Evolutionary conservation across 176 grass and related monocot species (phyloP).

Genomic region (Tillandsia fasciculata): DNA sequence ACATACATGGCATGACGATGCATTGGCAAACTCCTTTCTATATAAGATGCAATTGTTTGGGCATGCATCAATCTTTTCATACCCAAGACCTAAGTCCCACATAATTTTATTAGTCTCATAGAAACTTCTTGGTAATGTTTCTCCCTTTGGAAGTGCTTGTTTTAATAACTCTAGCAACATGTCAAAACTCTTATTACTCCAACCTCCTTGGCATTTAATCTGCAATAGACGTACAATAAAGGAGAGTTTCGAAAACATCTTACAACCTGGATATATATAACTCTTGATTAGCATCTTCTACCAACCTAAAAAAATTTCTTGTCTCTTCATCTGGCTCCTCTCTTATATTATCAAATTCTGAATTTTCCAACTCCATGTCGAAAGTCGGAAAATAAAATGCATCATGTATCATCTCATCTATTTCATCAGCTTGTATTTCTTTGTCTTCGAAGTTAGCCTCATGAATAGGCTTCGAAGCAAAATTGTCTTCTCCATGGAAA

Average conservation of each 20-base stretch:
- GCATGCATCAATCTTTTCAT: constrained; percentile 30
- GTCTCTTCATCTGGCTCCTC: no score
- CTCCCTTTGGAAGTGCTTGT: neutral
- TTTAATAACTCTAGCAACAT: neutral
- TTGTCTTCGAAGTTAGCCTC: no score
- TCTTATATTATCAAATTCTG: no score
- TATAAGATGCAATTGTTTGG: constrained; percentile 20
- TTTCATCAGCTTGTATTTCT: neutral
- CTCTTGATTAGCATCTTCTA: no score
- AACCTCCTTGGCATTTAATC: neutral
- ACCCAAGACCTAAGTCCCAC: constrained; percentile 5
- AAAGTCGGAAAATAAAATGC: no score
- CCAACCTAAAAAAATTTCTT: no score
- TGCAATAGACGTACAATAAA: no score
- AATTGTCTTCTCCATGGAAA: neutral
- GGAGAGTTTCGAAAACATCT: no score
- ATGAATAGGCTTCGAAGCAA: neutral
- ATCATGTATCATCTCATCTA: neutral
- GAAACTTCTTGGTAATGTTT: constrained; percentile 13
- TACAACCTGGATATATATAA: no score
- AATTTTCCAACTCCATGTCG: no score
- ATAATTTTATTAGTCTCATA: constrained; percentile 26
- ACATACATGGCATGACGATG: neutral
- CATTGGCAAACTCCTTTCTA: constrained; percentile 10
- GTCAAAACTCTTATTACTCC: neutral